Percentiles rank a stretch among this genome's conserved stretches.
Conservation (phyloP, 2,329 filamentous ascomycete species). For the Trichocomaceae sp. region DNA sequence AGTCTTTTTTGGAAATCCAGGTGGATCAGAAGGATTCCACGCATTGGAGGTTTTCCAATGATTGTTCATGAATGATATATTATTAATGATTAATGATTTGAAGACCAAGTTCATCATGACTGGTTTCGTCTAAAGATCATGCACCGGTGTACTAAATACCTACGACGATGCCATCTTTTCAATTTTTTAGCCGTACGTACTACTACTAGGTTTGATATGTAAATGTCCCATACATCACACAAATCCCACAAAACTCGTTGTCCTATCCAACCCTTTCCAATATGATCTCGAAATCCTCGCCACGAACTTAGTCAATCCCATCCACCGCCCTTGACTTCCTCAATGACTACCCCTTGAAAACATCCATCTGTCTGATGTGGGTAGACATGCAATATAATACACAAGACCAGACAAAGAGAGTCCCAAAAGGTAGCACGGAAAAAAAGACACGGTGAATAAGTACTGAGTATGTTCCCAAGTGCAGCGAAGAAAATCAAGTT, state of each 20-base stretch:
- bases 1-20: no score
- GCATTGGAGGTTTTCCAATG: no score
- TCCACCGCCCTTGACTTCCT: background rate
- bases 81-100: no score
- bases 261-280: background rate
- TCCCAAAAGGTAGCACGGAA: background rate
- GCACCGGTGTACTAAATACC: no score
- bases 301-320: background rate
- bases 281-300: background rate
- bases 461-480: background rate
- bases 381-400: background rate
- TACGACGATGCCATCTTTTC: no score
- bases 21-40: no score
- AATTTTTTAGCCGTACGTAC: no score
- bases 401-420: constrained; percentile 1
- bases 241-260: background rate
- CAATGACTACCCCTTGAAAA: background rate
- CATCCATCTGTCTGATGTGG: background rate
- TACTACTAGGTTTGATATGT: background rate
- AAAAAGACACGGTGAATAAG: background rate
- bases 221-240: background rate
- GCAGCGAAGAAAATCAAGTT: background rate
- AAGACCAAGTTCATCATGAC: no score
- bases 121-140: no score
- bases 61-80: no score